phyloP scores from a whole-genome alignment of 768 basidiomycete species.

The Russula sp. region DNA sequence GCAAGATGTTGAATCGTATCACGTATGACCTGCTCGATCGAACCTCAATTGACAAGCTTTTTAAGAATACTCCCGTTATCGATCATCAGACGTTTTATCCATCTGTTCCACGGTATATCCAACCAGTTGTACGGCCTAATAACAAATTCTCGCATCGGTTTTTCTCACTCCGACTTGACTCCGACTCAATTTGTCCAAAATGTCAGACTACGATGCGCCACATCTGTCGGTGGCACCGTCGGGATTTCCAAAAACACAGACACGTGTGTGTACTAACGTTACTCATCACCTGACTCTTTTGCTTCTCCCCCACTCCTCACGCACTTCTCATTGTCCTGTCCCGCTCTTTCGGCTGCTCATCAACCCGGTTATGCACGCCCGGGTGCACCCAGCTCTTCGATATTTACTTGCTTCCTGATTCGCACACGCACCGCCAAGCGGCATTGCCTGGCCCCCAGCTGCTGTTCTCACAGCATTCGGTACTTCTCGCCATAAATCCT shows the following conservation, averaged over 20 bases:
- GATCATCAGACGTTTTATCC: too few relatives aligned
- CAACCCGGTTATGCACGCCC: background rate
- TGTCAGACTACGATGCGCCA: slow-evolving; percentile 12
- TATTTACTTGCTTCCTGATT: background rate
- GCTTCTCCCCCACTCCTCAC: background rate
- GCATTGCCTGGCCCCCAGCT: slow-evolving; percentile 13
- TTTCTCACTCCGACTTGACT: too few relatives aligned
- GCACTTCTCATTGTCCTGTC: background rate
- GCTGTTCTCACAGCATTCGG: background rate
- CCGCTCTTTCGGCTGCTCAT: too few relatives aligned
- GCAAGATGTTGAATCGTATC: too few relatives aligned
- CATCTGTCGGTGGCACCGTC: slow-evolving; percentile 4
- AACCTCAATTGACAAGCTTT: too few relatives aligned
- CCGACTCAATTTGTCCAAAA: too few relatives aligned
- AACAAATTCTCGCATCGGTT: too few relatives aligned
- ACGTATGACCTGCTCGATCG: too few relatives aligned
- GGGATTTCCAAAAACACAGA: slow-evolving; percentile 4
- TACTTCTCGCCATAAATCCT: background rate
- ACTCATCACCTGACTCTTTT: background rate
- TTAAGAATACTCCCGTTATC: too few relatives aligned
- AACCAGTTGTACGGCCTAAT: too few relatives aligned
- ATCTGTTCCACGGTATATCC: too few relatives aligned
- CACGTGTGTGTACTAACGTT: background rate
- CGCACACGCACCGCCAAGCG: background rate
- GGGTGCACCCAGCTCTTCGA: background rate